Evolutionary conservation across 2,329 filamentous ascomycete genomes (phyloP).

Genomic region (Thelonectria blattea): DNA sequence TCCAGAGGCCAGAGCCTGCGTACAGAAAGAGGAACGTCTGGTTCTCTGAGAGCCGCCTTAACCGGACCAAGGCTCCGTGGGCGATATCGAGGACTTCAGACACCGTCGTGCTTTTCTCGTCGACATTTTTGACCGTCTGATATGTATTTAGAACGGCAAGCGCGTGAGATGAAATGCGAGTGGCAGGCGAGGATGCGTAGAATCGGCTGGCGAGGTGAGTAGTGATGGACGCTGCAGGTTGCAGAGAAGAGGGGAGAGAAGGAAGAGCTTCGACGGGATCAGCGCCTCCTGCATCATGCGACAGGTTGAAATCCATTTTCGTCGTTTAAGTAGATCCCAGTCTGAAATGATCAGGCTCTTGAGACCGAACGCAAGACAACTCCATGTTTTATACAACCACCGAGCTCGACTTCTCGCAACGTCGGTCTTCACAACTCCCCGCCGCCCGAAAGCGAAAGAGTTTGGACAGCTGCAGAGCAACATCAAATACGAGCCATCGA

Average conservation of each 20-base stretch:
- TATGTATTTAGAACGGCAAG: neutral
- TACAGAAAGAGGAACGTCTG: slow-evolving; percentile 1
- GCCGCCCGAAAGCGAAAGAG: no score
- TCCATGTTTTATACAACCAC: no score
- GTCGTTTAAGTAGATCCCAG: no score
- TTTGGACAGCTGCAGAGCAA: no score
- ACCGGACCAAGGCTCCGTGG: neutral
- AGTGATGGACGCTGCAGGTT: neutral
- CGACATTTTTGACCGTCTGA: neutral
- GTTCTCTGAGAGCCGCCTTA: neutral
- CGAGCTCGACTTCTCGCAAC: no score
- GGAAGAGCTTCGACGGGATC: neutral
- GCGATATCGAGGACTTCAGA: neutral
- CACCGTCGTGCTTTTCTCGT: neutral
- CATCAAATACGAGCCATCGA: no score
- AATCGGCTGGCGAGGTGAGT: neutral
- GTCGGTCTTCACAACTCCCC: no score
- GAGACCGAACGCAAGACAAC: no score
- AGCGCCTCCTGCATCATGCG: no score
- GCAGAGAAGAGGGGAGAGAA: neutral
- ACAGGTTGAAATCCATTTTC: no score
- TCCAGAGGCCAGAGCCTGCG: neutral
- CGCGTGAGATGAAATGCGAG: neutral
- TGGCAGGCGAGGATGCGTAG: neutral
- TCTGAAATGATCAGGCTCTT: no score